Evolutionary conservation across 1,284 basidiomycete genomes (phyloP).

Genomic region (Hypsizygus ulmarius): DNA sequence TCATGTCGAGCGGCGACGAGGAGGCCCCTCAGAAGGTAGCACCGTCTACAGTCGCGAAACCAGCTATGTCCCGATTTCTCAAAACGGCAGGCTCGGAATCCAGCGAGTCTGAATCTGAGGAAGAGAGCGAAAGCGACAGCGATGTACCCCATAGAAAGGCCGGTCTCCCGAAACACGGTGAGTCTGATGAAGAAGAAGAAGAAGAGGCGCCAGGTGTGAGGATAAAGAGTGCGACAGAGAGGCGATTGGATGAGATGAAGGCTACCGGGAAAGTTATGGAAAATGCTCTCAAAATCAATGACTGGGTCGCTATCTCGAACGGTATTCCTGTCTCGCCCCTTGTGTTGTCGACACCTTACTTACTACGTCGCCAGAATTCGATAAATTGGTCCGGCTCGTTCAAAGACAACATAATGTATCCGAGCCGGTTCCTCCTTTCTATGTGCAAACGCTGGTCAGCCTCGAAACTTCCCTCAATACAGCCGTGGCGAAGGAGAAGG

Average conservation of each 20-base stretch:
- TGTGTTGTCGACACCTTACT: constrained; percentile 13
- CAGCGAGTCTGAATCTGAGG: constrained; percentile 41
- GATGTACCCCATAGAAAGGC: constrained; percentile 30
- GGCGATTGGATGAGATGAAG: constrained; percentile 87
- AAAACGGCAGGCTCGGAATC: constrained; percentile 52
- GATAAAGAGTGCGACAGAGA: constrained; percentile 78
- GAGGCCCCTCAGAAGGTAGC: constrained; percentile 49
- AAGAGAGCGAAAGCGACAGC: constrained; percentile 46
- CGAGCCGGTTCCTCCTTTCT: constrained; percentile 88
- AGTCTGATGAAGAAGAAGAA: constrained; percentile 66
- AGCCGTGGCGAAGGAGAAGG: constrained; percentile 84
- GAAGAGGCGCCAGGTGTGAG: constrained; percentile 73
- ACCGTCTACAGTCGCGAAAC: constrained; percentile 49
- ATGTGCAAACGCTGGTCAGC: constrained; percentile 73
- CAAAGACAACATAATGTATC: constrained; percentile 85
- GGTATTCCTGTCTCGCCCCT: constrained; percentile 46
- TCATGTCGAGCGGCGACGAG: constrained; percentile 76
- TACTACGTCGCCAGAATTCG: constrained; percentile 80
- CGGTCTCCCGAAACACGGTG: constrained; percentile 36
- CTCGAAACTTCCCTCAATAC: constrained; percentile 79
- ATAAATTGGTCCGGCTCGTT: constrained; percentile 90
- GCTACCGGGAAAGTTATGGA: constrained; percentile 87
- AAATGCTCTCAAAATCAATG: constrained; percentile 93
- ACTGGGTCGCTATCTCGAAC: constrained; percentile 92
- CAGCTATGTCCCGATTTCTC: constrained; percentile 75